Evolutionary conservation across 176 grass and related monocot species (phyloP).

Genomic region (Melocanna baccifera): DNA sequence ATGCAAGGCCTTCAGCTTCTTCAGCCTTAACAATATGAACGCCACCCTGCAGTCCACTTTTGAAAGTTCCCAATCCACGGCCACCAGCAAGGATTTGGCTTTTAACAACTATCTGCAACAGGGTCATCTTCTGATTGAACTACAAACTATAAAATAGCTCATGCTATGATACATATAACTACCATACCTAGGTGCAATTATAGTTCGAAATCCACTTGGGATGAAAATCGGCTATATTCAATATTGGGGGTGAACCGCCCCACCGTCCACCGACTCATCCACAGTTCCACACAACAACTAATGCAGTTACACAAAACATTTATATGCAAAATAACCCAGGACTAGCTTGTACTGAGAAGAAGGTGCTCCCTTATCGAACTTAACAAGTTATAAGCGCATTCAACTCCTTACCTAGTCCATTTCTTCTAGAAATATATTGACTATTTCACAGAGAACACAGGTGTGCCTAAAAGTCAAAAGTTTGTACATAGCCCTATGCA

Average conservation of each 20-base stretch:
- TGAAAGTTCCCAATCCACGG: conserved; percentile 93
- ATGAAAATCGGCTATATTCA: not conserved
- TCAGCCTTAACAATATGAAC: conserved; percentile 99
- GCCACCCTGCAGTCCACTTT: conserved; percentile 93
- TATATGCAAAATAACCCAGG: not conserved
- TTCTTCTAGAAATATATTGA: not conserved
- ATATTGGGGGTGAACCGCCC: not conserved
- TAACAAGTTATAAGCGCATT: not conserved
- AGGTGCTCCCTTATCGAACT: not conserved
- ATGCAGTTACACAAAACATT: not conserved
- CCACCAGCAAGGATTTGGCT: conserved; percentile 99
- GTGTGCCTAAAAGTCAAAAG: not conserved
- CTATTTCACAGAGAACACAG: not conserved
- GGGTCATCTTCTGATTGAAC: conserved; percentile 1
- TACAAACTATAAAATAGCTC: not conserved
- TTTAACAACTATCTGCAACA: conserved; percentile 86
- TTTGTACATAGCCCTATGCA: not conserved
- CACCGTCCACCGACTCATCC: not conserved
- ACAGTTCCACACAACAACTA: not conserved
- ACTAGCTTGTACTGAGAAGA: not conserved
- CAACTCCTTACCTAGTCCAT: not conserved
- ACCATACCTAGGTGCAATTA: not conserved
- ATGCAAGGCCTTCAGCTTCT: conserved; percentile 68
- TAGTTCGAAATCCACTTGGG: not conserved
- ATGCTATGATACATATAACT: conserved; percentile 2